Evolutionary conservation across 208 protist species (phyloP), one percentile per base, ranked within the genome.

Genomic region (Angomonas ambiguus): DNA sequence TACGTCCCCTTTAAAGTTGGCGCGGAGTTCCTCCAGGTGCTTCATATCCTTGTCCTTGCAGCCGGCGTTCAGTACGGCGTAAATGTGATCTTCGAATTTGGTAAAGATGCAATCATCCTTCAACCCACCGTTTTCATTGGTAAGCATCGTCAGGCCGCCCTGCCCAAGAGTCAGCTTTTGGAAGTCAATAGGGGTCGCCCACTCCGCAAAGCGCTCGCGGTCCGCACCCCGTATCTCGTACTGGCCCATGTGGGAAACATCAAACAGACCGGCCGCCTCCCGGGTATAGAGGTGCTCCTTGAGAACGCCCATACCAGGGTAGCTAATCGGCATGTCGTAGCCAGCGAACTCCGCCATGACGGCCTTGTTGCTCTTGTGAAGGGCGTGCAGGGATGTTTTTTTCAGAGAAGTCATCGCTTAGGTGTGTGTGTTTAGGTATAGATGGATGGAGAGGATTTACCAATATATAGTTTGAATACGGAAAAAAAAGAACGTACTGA

Each of bases 231-330:
- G 77, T n/a, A 98, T 62, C 56, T 83, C 74, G 60, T 98, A 76
- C 71, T 98, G 95, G 30, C 94, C 93, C 96, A 99, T 97, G 82
- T 99, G 97, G 18, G 95, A 98, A 0, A 99, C 93, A 70, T 99
- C 98, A 67, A 99, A 99, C 25, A 99, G 71, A 41, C 84, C 75
- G n/a, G 85, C 79, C 1, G 80, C 81, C 55, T 80, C 67, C 61
- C 97, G 83, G 1, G 85, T 95, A 75, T 97, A 94, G 16, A 91
- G 24, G 76, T 98, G 95, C 56, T 95, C 92, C 30, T 91, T 89
- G 13, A 96, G 78, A 16, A 97, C 84, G 32, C 91, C 90, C 49
- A 72, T 69, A 33, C 77, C 83, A 6, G 75, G 64, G 78, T 98
- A 99, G 59, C 89, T 77, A 16, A 99, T 88, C n/a, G 98, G 98